Base-by-base conservation (phyloP, 305 asterid species). In the Ilex paraguariensis region DNA sequence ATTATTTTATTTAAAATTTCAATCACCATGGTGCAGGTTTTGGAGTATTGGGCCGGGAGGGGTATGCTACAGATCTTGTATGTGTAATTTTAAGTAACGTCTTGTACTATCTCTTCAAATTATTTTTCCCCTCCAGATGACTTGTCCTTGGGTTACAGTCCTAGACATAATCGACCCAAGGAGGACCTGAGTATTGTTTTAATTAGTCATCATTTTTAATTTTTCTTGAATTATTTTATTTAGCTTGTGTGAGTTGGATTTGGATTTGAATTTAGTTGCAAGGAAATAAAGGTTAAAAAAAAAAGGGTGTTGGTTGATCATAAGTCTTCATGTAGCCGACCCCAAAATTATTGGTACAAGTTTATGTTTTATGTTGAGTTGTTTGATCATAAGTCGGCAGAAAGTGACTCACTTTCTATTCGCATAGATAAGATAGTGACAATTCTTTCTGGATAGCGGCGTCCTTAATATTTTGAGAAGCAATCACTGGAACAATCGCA, bases 51-150 rank as follows among this genome's bases (percentile, higher is more conserved):
- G 96, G 94, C 80, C 46, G 97, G 98, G 77, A 85, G 97, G 84
- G 98, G 95, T 72, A 87, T 90, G 97, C 95, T 93, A 65, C 98
- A 93, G 71, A 93, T 93, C 82, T 93, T 93, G 98, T 48, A 97
- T 75, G 59, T 36, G 57, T 45, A 8, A 65, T 73, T 66, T 59
- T 70, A 62, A 14, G 36, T 9, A 63, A 54, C 46, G 60, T 15
- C 57, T 68, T 36, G 68, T 62, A 36, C 32, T 40, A 40, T 44
- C 53, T 42, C 31, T 14, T 45, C 54, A 44, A 69, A 13, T 12
- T n/a, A 49, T 49, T 49, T 7, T 12, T n/a, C 53, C 53, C 53
- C 53, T 49, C 14, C 7, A 4, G 5, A 49, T 13, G 11, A 49
- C 53, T 49, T 49, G 53, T 49, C 42, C 9, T 36, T 36, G 6